Base-by-base conservation (phyloP, 768 basidiomycete genomes). In the Cyathus striatus region DNA sequence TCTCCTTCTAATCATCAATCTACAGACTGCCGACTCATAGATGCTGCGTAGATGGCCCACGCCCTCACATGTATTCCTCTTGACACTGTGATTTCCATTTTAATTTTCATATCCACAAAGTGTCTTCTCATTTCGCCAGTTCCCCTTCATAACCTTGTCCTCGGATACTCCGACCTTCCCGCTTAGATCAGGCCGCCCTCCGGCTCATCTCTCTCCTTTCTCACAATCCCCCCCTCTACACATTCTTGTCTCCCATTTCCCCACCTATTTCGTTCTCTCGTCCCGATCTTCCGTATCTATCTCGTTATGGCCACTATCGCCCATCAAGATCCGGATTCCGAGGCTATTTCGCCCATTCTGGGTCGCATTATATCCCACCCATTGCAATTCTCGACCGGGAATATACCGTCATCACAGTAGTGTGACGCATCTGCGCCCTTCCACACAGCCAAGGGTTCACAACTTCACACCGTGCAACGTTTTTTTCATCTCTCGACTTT, bases 281-380 rank as follows among this genome's bases (percentile, higher is more conserved):
- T 44, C 21, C 54, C 49, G 49, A 44, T 53, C 23, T 23, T 21
- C 41, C 53, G 58, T 62, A 55, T 53, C 45, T 6, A 18, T 14
- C 52, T 43, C 49, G 38, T 50, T 54, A 48, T 47, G 45, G 47
- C 52, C 54, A 52, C 53, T 56, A 63, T 51, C 61, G 53, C 61
- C 61, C 53, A 65, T 63, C 69, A 65, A 68, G 70, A 72, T 72
- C 70, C 70, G 69, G 59, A 50, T 63, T 58, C 60, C 61, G 63
- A 62, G 61, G 59, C 50, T 49, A 40, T n/a, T 58, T 62, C 60
- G 58, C 59, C 41, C 59, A 57, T 45, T 52, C 54, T 60, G 58
- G 53, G 55, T 54, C 45, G 17, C 41, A 36, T 42, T 51, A 49
- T 45, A 44, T 48, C 45, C 40, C 43, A 44, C 38, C 42, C 34